Percentiles rank a stretch among this genome's conserved stretches.
phyloP scores from a whole-genome alignment of 139 green algal genomes.

The Picochlorum sp. region DNA sequence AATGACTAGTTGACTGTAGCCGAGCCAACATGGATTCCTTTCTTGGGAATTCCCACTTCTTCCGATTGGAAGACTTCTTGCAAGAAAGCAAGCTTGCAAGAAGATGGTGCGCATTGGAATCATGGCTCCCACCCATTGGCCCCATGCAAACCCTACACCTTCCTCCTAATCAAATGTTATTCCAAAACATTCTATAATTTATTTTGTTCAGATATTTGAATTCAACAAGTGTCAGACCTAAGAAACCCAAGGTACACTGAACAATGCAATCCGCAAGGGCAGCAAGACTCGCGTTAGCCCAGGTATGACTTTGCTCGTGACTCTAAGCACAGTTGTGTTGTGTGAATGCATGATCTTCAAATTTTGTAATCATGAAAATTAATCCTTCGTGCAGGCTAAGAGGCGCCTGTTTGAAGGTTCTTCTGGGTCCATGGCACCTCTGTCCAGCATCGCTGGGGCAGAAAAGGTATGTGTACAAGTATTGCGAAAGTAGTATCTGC shows the following conservation, averaged over 20 bases:
- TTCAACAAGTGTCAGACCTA: too few relatives aligned
- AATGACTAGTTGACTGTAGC: too few relatives aligned
- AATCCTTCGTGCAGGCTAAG: slow-evolving; percentile 9
- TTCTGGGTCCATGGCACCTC: background rate
- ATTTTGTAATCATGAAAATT: background rate
- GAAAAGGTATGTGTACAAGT: slow-evolving; percentile 20
- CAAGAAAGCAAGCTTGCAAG: too few relatives aligned
- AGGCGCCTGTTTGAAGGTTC: slow-evolving; percentile 1
- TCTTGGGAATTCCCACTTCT: too few relatives aligned
- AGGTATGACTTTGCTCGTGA: background rate
- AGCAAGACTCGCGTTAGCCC: background rate
- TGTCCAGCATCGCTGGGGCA: slow-evolving; percentile 17
- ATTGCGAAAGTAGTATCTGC: background rate
- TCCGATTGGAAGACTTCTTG: too few relatives aligned
- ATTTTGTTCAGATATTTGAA: too few relatives aligned
- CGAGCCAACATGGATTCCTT: too few relatives aligned
- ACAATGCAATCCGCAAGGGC: background rate
- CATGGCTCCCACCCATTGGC: too few relatives aligned
- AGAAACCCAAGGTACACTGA: background rate
- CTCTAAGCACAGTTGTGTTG: background rate
- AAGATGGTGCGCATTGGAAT: too few relatives aligned
- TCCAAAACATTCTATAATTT: too few relatives aligned
- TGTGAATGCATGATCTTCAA: background rate
- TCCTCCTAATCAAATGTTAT: too few relatives aligned
- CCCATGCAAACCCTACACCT: too few relatives aligned